phyloP scores from a whole-genome alignment of 2,329 filamentous ascomycete species.

The Gaeumannomyces tritici region DNA sequence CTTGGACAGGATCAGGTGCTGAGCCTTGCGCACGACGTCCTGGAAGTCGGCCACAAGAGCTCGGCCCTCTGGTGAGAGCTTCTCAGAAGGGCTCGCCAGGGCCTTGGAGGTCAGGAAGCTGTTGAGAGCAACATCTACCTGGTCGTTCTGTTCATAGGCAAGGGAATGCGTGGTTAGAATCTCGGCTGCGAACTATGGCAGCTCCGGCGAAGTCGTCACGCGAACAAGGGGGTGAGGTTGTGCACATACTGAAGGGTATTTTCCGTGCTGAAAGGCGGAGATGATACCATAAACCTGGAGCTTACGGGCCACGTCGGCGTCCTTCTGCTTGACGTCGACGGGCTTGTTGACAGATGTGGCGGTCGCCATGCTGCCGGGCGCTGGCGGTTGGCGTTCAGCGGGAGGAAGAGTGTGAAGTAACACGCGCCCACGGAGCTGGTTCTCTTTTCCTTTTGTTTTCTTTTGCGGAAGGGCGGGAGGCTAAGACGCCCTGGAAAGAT shows the following conservation, averaged over 20 bases:
- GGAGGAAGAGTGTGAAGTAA: background rate
- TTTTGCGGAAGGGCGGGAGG: too few species aligned
- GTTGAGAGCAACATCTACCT: conserved; percentile 92
- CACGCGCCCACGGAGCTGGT: background rate
- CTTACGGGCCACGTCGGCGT: conserved; percentile 84
- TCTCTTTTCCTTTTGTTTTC: too few species aligned
- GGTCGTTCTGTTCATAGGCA: conserved; percentile 54
- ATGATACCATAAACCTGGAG: conserved; percentile 91
- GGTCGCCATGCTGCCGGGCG: background rate
- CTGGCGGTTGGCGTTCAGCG: background rate
- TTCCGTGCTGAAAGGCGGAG: conserved; percentile 76
- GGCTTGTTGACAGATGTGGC: conserved; percentile 55
- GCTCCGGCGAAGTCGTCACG: too few species aligned
- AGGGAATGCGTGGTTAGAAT: background rate
- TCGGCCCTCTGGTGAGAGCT: conserved; percentile 76
- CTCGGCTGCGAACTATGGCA: background rate
- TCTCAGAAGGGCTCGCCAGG: conserved; percentile 59
- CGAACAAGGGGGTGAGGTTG: background rate
- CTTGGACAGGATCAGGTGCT: conserved; percentile 79
- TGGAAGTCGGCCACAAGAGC: conserved; percentile 68
- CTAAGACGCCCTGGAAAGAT: background rate
- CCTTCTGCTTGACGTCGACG: conserved; percentile 64
- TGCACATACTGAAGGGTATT: conserved; percentile 69
- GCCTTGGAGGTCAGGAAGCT: conserved; percentile 67
- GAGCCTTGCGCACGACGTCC: conserved; percentile 74